Base-by-base conservation (phyloP, 129 eudicot genomes). In the Heracleum sosnowskyi region DNA sequence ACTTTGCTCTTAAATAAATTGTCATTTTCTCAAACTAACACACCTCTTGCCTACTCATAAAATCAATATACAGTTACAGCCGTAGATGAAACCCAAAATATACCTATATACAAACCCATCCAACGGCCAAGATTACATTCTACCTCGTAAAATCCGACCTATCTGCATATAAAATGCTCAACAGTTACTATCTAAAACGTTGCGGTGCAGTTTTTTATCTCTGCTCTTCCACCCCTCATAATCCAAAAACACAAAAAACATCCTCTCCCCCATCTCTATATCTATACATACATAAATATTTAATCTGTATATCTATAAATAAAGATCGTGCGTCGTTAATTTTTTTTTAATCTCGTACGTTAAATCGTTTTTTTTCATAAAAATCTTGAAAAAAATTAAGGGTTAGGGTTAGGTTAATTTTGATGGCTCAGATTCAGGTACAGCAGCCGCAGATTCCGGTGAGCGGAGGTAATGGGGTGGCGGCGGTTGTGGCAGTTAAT, bases 401-500 rank as follows among this genome's bases (percentile, higher is more conserved):
- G 28, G 13, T 24, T 55, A 44, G 47, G 47, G 47, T 44, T 44
- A 44, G 47, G 47, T 16, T 44, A 1, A 0, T 16, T 17, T 4
- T 49, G 15, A 57, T 64, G 71, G 71, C 71, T 10, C 71, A 64
- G 39, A 64, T 64, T 64, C 71, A 64, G 20, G 37, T 64, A 0
- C 66, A 57, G 71, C 71, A 64, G 39, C 74, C 39, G 47, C 85
- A 82, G 79, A 69, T 70, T 64, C 73, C 83, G 47, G 86, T 82
- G 31, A 71, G 84, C 20, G 84, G 85, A 46, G 83, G 86, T 15
- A 88, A 85, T 34, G 89, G 79, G 36, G 82, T 77, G 70, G 41
- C 80, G 78, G 66, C 66, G 29, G 33, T 57, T n/a, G 33, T 8
- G 66, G 33, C 33, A 2, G 66, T 9, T 11, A 57, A 57, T n/a